Percentiles rank a stretch among this genome's conserved stretches.
These are phyloP conservation scores for Thielaviopsis euricoi DNA, from an alignment of 2,329 filamentous ascomycete species.

Conservation along the genomic window DNA sequence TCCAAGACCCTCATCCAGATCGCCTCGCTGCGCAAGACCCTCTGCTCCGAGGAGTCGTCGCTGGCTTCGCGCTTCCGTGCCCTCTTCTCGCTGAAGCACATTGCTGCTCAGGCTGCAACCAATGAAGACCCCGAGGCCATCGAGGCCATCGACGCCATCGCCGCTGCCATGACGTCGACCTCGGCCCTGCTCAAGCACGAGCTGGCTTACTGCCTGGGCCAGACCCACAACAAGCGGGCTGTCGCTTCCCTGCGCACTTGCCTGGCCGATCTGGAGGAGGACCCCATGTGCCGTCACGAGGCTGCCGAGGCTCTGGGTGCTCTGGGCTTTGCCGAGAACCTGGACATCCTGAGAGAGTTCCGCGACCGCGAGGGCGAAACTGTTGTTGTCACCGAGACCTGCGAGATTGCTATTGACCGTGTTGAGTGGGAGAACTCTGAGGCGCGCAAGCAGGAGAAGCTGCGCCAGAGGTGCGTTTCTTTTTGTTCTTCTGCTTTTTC, in stretches of 20 bases:
- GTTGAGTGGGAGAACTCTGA: conserved; percentile 85
- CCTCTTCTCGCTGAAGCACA: conserved; percentile 91
- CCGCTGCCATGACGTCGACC: conserved; percentile 66
- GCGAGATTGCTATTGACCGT: conserved; percentile 86
- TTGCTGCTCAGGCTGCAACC: conserved; percentile 62
- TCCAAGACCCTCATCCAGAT: conserved; percentile 28
- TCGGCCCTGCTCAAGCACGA: conserved; percentile 93
- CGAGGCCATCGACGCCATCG: conserved; percentile 61
- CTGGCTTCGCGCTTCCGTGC: conserved; percentile 86
- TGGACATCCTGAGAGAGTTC: conserved; percentile 56
- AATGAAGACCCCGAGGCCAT: conserved; percentile 36
- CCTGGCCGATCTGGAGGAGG: conserved; percentile 63
- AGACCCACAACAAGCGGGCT: conserved; percentile 64
- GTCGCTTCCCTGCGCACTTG: conserved; percentile 57
- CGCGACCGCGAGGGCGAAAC: conserved; percentile 62
- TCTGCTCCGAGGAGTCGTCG: conserved; percentile 64
- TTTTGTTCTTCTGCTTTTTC: conserved; percentile 10
- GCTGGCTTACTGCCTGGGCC: conserved; percentile 89
- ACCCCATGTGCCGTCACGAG: conserved; percentile 91
- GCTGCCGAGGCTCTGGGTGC: conserved; percentile 90
- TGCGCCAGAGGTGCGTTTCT: conserved; percentile 56
- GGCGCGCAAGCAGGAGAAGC: conserved; percentile 52
- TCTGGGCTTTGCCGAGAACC: conserved; percentile 55
- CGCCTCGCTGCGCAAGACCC: conserved; percentile 50
- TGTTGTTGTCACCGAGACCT: conserved; percentile 80